Evolutionary conservation across 2,329 filamentous ascomycete genomes (phyloP), one percentile per base, ranked within the genome.

Genomic region (Aspergillus ochraceoroseus): DNA sequence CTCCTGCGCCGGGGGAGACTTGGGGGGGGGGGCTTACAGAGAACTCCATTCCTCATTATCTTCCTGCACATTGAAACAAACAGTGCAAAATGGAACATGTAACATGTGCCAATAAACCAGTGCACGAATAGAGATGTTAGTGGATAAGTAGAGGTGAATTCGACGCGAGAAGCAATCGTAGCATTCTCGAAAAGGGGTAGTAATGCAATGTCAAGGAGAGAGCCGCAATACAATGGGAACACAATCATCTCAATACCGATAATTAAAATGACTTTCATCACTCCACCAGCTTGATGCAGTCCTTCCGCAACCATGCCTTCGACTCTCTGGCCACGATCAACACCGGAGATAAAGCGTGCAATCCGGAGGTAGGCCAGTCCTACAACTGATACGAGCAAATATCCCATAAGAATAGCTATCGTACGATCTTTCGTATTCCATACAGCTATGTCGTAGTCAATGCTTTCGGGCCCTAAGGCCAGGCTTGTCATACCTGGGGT

Each of bases 61-160:
- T 95, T 95, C 48, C 92, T 83, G 66, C 92, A 98, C 89, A 98
- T 96, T 41, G 89, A 94, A 12, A 98, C 92, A 61, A 98, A 98
- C 2, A 98, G 76, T 4, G 92, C 92, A 62, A 98, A 98, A 62
- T 98, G 92, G 68, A 98, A 98, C 94, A 98, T 98, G 66, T 98
- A 98, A 48, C 89, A 94, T 3, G 92, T 98, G 33, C 92, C 92
- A 41, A 95, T 83, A 59, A 98, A 98, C 92, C 92, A 98, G 63
- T 98, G 92, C 37, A 96, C 85, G 62, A 98, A 98, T 9, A 94
- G 79, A 9, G 90, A 95, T 0, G 88, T 95, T 51, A 90, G 76
- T 0, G 92, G 92, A 46, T 83, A 87, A 46, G 80, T 74, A 39
- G 79, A 70, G 2, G 87, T 87, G 57, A 95, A 98, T 3, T 80